phyloP scores from a whole-genome alignment of 768 basidiomycete genomes.

The Pleurotus ostreatus region DNA sequence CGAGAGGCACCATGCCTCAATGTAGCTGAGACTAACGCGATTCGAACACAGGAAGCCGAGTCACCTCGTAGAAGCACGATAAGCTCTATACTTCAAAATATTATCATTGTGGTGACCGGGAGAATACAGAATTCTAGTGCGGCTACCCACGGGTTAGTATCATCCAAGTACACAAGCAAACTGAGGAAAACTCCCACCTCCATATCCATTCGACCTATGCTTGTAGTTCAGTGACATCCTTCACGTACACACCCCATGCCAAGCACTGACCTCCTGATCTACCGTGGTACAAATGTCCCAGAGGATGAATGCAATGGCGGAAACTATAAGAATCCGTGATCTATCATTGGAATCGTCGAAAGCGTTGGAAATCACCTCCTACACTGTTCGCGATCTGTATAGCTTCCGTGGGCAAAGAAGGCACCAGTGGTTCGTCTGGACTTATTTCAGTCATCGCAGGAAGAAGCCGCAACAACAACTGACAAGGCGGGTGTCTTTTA shows the following conservation, averaged over 20 bases:
- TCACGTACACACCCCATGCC: background rate
- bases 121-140: background rate
- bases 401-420: too few species aligned
- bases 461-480: too few species aligned
- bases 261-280: background rate
- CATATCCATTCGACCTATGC: background rate
- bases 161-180: too few species aligned
- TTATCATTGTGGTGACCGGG: background rate
- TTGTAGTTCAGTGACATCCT: background rate
- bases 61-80: too few species aligned
- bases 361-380: too few species aligned
- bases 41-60: too few species aligned
- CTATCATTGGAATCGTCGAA: too few species aligned
- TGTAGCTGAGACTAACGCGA: background rate
- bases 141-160: background rate
- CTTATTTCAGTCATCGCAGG: too few species aligned
- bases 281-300: background rate
- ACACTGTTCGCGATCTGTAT: too few species aligned
- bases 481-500: too few species aligned
- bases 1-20: conserved; percentile 5
- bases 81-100: too few species aligned
- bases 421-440: too few species aligned
- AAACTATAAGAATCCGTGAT: background rate
- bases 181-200: background rate
- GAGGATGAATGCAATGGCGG: background rate